phyloP scores from a whole-genome alignment of 306 rosid genomes.

The Urtica urens region DNA sequence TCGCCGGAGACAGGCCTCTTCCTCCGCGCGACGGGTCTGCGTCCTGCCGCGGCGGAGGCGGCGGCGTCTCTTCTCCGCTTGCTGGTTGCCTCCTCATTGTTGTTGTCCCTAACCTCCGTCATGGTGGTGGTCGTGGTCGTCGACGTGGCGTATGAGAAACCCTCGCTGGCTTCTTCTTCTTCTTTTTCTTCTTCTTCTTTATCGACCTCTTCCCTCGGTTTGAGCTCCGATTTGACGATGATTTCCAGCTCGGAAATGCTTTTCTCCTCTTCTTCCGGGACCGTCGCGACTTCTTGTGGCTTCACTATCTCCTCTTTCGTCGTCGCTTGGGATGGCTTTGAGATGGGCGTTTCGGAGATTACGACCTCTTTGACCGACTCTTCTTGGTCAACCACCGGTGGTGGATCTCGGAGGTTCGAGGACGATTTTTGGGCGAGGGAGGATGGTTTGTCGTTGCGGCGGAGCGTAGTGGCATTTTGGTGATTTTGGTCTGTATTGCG shows the following conservation, averaged over 20 bases:
- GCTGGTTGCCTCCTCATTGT: slow-evolving; percentile 68
- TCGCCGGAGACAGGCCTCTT: slow-evolving; percentile 42
- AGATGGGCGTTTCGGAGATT: slow-evolving; percentile 66
- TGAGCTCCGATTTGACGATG: background rate
- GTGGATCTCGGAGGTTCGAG: slow-evolving; percentile 10
- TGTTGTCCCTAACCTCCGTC: slow-evolving; percentile 47
- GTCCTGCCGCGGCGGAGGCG: slow-evolving; percentile 13
- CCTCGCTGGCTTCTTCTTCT: slow-evolving; percentile 36
- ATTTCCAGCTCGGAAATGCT: slow-evolving; percentile 6
- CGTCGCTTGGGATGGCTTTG: slow-evolving; percentile 27
- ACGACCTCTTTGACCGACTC: slow-evolving; percentile 87
- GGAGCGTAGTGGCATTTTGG: slow-evolving; percentile 13
- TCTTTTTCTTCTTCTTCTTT: slow-evolving; percentile 7
- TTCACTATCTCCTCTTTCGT: too few species aligned
- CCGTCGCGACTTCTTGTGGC: slow-evolving; percentile 9
- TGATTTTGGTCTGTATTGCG: slow-evolving; percentile 14
- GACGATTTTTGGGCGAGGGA: slow-evolving; percentile 5
- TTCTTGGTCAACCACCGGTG: slow-evolving; percentile 49
- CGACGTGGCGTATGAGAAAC: slow-evolving; percentile 44
- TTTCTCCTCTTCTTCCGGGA: slow-evolving; percentile 9
- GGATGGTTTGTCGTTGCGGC: slow-evolving; percentile 17
- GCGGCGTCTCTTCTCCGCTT: slow-evolving; percentile 34
- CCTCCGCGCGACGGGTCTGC: slow-evolving; percentile 22
- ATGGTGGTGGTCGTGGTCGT: slow-evolving; percentile 44
- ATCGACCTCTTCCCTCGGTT: slow-evolving; percentile 1